Conservation (phyloP, 1,284 basidiomycete genomes). For the Sporisorium sorghi region DNA sequence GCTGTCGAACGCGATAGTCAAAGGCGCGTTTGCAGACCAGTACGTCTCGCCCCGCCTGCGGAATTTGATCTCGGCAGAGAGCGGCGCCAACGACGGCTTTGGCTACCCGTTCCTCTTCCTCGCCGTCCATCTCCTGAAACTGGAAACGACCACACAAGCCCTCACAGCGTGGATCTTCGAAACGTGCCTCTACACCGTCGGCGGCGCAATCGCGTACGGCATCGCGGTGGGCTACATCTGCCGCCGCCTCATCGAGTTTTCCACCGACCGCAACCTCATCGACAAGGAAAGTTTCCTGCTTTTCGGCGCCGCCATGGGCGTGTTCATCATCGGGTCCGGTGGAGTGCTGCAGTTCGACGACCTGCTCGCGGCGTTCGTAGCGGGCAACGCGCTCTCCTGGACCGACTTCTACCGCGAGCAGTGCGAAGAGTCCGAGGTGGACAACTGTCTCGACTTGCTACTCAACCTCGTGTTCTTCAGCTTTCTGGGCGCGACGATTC, state of each 20-base stretch:
- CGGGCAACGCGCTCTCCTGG: conserved; percentile 60
- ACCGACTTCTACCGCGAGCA: conserved; percentile 64
- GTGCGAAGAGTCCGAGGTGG: conserved; percentile 62
- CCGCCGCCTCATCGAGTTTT: conserved; percentile 49
- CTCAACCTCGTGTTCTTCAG: conserved; percentile 69
- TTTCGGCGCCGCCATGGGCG: conserved; percentile 55
- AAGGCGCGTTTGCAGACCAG: conserved; percentile 63
- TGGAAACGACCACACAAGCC: conserved; percentile 35
- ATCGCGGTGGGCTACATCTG: conserved; percentile 53
- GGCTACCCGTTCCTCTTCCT: conserved; percentile 60
- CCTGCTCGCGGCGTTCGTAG: conserved; percentile 59
- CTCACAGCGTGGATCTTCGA: conserved; percentile 51
- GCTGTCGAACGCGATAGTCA: conserved; percentile 60
- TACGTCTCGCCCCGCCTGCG: conserved; percentile 60
- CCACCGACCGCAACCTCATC: conserved; percentile 55
- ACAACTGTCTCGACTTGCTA: conserved; percentile 60
- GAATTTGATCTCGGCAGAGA: conserved; percentile 63
- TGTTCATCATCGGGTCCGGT: conserved; percentile 59
- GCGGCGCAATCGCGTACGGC: conserved; percentile 48
- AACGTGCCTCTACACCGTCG: conserved; percentile 52
- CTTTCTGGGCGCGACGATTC: conserved; percentile 65
- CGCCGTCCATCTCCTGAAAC: conserved; percentile 55
- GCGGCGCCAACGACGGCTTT: conserved; percentile 62
- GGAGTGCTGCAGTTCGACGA: conserved; percentile 58
- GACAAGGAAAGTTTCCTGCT: conserved; percentile 63